Percentiles rank a stretch among this genome's conserved stretches.
Evolutionary conservation across 2,329 filamentous ascomycete species (phyloP).

Genomic region (Colletotrichum sojae): DNA sequence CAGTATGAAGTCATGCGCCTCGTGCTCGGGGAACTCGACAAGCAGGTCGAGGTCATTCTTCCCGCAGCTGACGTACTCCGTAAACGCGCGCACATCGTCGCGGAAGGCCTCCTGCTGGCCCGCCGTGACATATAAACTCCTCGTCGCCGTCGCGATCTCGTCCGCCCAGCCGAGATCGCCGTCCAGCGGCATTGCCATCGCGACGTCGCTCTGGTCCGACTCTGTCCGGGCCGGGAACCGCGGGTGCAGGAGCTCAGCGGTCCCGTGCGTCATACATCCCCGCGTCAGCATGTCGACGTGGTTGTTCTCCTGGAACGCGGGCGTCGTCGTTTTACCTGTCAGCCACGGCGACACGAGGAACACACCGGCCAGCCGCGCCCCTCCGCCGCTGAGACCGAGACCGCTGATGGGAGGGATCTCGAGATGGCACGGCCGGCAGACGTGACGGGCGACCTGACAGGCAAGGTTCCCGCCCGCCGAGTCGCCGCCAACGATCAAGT

Average conservation of each 20-base stretch:
- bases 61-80: conserved; percentile 43
- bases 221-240: conserved; percentile 37
- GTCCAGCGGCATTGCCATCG: conserved; percentile 49
- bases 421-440: conserved; percentile 49
- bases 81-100: conserved; percentile 48
- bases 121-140: conserved; percentile 50
- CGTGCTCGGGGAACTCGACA: conserved; percentile 47
- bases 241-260: background rate
- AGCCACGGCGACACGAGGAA: conserved; percentile 54
- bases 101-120: conserved; percentile 51
- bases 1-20: conserved; percentile 53
- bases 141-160: conserved; percentile 43
- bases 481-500: conserved; percentile 54
- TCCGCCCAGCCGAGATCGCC: conserved; percentile 47
- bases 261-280: conserved; percentile 22
- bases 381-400: conserved; percentile 39
- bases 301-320: conserved; percentile 47
- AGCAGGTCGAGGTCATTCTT: conserved; percentile 45
- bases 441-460: conserved; percentile 50
- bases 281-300: conserved; percentile 52
- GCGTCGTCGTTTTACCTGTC: conserved; percentile 40
- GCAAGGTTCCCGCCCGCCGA: conserved; percentile 55
- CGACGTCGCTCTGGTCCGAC: conserved; percentile 40
- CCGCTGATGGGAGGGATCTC: conserved; percentile 40
- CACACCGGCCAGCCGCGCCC: conserved; percentile 46